Base-by-base conservation (phyloP, 805 yeast genomes). In the Zygosaccharomyces gambellarensis region DNA sequence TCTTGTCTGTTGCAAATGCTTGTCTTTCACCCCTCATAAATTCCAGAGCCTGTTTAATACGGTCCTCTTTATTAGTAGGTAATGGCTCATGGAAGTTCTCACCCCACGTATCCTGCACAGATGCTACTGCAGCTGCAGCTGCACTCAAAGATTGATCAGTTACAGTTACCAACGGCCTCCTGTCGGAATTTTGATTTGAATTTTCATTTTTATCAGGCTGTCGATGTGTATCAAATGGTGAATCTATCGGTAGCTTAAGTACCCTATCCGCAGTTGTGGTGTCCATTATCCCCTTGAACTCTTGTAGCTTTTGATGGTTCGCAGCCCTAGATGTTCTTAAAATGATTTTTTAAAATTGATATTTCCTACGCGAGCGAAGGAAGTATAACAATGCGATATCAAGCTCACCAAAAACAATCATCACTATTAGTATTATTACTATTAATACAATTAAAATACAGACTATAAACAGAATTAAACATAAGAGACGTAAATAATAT, bases 21-120 rank as follows among this genome's bases (percentile, higher is more conserved):
- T 50, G 46, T 22, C 54, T 53, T 42, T 56, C 60, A 25, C 41
- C 39, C 9, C 52, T 42, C 61, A 61, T 58, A 30, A 59, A 59
- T 27, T 53, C 52, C 9, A 61, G 43, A 3, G 65, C 65, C 48
- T 58, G 58, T 34, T 53, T 52, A 17, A 61, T 59, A 11, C 63
- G 52, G 31, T 59, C 62, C 46, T 58, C 65, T 47, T 52, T 60
- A 29, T 55, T 75, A 79, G 71, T 82, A 85, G 70, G 87, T 76
- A 46, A 87, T 19, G 60, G 58, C 21, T 47, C 50, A 39, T 47
- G 45, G 38, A 48, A 55, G 30, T 51, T 45, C 27, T 54, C 53
- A 3, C 49, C 41, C 61, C 61, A 57, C 23, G 52, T 47, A 39
- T 46, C 52, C 43, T 56, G 56, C n/a, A 57, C 53, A 7, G 61